Conservation (phyloP, 164 flowering plant species). For the Akebia trifoliata region DNA sequence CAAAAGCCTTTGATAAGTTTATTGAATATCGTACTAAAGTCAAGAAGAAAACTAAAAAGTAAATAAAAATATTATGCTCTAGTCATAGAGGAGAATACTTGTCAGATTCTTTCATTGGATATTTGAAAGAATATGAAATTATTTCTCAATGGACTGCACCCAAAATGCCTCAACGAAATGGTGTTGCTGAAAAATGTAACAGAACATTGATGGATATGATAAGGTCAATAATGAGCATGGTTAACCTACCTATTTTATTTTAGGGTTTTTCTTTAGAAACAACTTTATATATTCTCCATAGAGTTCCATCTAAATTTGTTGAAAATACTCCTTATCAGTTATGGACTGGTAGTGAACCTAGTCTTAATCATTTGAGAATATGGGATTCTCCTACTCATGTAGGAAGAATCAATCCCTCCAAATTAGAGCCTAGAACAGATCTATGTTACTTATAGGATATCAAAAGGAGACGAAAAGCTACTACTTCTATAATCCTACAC, state of each 20-base stretch:
- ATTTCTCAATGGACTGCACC: neutral
- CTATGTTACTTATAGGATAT: too few relatives aligned
- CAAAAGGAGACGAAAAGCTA: too few relatives aligned
- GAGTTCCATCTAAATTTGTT: neutral
- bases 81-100: neutral
- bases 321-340: neutral
- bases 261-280: neutral
- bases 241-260: neutral
- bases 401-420: too few relatives aligned
- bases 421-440: too few relatives aligned
- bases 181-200: neutral
- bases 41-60: neutral
- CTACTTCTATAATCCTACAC: too few relatives aligned
- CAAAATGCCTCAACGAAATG: neutral
- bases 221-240: conserved; percentile 9
- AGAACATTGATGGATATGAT: conserved; percentile 3
- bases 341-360: too few relatives aligned
- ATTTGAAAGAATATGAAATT: too few relatives aligned
- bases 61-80: neutral
- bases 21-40: too few relatives aligned
- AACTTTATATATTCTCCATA: neutral
- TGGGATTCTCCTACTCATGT: too few relatives aligned
- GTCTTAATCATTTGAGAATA: too few relatives aligned
- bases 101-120: neutral
- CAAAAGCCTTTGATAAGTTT: too few relatives aligned